These are phyloP conservation scores for Trypanosoma lewisi DNA, from an alignment of 208 protist genomes.

Conservation along the genomic window DNA sequence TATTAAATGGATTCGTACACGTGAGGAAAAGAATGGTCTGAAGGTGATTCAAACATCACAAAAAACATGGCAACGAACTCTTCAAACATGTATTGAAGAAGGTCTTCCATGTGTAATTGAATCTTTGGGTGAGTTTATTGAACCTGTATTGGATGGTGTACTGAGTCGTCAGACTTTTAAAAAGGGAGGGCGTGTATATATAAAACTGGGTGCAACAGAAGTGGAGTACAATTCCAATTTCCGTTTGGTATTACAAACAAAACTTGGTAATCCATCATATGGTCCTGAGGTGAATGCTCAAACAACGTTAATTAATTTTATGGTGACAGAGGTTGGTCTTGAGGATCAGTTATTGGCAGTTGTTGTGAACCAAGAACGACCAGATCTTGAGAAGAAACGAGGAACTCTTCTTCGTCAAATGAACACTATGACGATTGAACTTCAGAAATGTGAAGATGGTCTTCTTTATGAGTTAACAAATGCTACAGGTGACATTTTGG, in stretches of 20 bases:
- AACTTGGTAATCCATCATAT: slow-evolving; percentile 98
- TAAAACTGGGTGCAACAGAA: slow-evolving; percentile 96
- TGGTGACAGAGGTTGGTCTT: slow-evolving; percentile 96
- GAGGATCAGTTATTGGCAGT: slow-evolving; percentile 98
- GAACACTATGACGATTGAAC: slow-evolving; percentile 98
- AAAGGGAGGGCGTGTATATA: slow-evolving; percentile 88
- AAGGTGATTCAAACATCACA: slow-evolving; percentile 92
- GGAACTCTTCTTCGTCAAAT: slow-evolving; percentile 94
- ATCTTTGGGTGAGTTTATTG: slow-evolving; percentile 95
- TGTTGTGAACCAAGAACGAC: slow-evolving; percentile 97
- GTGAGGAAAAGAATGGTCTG: slow-evolving; percentile 94
- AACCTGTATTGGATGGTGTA: slow-evolving; percentile 97
- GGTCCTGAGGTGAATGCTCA: slow-evolving; percentile 98
- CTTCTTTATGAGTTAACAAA: slow-evolving; percentile 95
- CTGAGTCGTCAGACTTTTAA: slow-evolving; percentile 94
- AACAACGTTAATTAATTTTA: slow-evolving; percentile 99
- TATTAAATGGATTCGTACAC: slow-evolving; percentile 96
- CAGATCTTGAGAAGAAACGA: slow-evolving; percentile 97
- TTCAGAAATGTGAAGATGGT: slow-evolving; percentile 97
- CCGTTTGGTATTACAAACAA: slow-evolving; percentile 97
- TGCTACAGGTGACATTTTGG: slow-evolving; percentile 95
- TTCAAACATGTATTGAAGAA: slow-evolving; percentile 93
- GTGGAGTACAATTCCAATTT: slow-evolving; percentile 96
- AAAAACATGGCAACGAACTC: slow-evolving; percentile 86
- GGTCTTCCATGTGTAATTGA: slow-evolving; percentile 94